Evolutionary conservation across 2,329 filamentous ascomycete genomes (phyloP).

Genomic region (Ophiostoma piceae): DNA sequence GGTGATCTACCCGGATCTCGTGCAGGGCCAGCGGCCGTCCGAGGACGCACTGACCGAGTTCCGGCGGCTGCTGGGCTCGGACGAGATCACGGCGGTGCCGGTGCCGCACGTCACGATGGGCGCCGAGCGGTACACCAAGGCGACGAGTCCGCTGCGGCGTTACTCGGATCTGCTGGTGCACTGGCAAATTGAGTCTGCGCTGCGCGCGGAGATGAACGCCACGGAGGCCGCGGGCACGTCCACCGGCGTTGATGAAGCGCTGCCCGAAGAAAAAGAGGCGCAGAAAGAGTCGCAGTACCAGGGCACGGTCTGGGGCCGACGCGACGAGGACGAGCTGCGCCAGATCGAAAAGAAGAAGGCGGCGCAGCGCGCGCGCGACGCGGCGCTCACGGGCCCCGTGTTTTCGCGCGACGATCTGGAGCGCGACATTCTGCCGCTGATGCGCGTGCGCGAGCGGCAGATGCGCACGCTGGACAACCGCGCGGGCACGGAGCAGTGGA

Average conservation of each 20-base stretch:
- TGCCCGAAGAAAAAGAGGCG: too few species aligned
- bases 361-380: background rate
- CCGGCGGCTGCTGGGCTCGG: conserved; percentile 43
- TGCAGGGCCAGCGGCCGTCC: conserved; percentile 34
- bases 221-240: background rate
- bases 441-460: conserved; percentile 51
- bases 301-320: background rate
- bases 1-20: conserved; percentile 39
- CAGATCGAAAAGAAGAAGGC: background rate
- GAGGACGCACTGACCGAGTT: conserved; percentile 34
- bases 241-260: too few species aligned
- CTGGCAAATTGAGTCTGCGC: conserved; percentile 60
- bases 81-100: conserved; percentile 49
- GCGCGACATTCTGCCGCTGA: conserved; percentile 43
- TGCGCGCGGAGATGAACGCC: conserved; percentile 40
- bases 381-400: conserved; percentile 30
- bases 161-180: conserved; percentile 59
- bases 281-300: background rate
- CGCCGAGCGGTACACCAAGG: conserved; percentile 56
- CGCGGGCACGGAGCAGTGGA: conserved; percentile 48
- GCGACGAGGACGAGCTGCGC: background rate
- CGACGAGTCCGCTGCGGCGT: conserved; percentile 61
- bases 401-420: conserved; percentile 42
- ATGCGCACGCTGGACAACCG: conserved; percentile 40
- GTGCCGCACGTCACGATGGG: conserved; percentile 55